A percentile compares a stretch with the other conserved stretches of the same genome.
phyloP scores from a whole-genome alignment of 345 rosid species.

The Ceriops tagal region DNA sequence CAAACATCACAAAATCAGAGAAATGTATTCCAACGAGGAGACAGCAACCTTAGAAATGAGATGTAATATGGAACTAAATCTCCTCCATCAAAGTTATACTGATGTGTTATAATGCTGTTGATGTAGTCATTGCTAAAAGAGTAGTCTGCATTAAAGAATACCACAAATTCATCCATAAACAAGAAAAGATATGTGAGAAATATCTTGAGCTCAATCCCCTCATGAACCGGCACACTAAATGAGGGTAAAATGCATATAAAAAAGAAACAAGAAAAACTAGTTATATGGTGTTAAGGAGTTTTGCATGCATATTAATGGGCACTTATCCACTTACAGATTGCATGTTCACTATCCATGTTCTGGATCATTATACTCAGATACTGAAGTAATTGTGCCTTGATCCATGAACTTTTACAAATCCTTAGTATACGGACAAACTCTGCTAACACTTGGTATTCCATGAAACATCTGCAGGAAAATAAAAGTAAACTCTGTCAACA shows the following conservation, averaged over 20 bases:
- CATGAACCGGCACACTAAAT: no score
- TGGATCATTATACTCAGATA: constrained; percentile 71
- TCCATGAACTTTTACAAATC: constrained; percentile 45
- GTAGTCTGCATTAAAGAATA: constrained; percentile 44
- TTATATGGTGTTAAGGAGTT: constrained; percentile 1
- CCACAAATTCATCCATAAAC: constrained; percentile 6
- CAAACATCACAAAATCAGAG: constrained; percentile 3
- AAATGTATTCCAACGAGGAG: constrained; percentile 11
- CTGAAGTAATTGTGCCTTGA: constrained; percentile 61
- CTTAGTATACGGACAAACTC: constrained; percentile 58
- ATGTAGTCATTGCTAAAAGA: constrained; percentile 68
- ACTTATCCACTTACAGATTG: constrained; percentile 47
- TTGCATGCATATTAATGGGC: constrained; percentile 21
- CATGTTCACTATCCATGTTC: constrained; percentile 58
- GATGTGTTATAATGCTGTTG: constrained; percentile 52
- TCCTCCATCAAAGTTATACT: constrained; percentile 47
- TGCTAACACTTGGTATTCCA: constrained; percentile 67
- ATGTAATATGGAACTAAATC: constrained; percentile 60
- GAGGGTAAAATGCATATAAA: background rate
- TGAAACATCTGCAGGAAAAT: constrained; percentile 46
- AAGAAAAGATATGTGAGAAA: background rate
- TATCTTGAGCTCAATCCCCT: background rate
- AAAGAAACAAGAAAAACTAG: background rate
- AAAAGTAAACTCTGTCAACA: background rate
- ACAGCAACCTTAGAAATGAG: constrained; percentile 57